Percentiles rank a stretch among this genome's conserved stretches.
Evolutionary conservation across 2,329 filamentous ascomycete genomes (phyloP).

Genomic region (Hypoxylon sp.): DNA sequence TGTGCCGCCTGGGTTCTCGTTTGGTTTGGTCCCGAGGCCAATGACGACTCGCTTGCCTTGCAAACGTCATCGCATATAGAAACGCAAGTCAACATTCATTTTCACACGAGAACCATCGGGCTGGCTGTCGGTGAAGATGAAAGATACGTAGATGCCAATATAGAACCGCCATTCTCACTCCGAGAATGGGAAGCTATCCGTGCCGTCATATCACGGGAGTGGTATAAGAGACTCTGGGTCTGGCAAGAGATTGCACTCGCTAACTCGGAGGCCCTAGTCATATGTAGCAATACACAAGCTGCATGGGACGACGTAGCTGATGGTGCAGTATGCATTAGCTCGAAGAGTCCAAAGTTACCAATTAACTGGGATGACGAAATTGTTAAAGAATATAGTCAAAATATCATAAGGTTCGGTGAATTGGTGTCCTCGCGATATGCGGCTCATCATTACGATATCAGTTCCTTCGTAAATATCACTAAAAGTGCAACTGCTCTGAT

Average conservation of each 20-base stretch:
- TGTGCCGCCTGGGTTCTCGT: conserved; percentile 1
- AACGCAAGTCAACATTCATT: conserved; percentile 1
- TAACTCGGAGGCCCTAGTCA: neutral
- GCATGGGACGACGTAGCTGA: neutral
- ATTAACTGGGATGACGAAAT: neutral
- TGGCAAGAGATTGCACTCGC: conserved; percentile 15
- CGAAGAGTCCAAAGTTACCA: neutral
- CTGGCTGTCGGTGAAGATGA: neutral
- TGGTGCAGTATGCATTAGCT: neutral
- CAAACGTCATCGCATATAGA: neutral
- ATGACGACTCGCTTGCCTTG: conserved; percentile 11
- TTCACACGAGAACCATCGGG: neutral
- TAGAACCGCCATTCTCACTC: conserved; percentile 5
- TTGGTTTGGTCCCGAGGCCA: conserved; percentile 16
- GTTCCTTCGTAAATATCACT: neutral
- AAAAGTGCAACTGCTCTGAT: neutral
- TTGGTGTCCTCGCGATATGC: neutral
- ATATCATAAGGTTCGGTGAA: neutral
- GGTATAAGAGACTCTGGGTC: conserved; percentile 18
- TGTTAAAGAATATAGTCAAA: neutral
- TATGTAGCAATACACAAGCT: conserved; percentile 2
- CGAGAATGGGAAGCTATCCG: conserved; percentile 13
- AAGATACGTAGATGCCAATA: neutral
- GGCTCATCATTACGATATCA: neutral
- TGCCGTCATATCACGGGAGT: neutral